Evolutionary conservation across 495 filamentous ascomycete genomes (phyloP).

Genomic region (Xylaria palmicola): DNA sequence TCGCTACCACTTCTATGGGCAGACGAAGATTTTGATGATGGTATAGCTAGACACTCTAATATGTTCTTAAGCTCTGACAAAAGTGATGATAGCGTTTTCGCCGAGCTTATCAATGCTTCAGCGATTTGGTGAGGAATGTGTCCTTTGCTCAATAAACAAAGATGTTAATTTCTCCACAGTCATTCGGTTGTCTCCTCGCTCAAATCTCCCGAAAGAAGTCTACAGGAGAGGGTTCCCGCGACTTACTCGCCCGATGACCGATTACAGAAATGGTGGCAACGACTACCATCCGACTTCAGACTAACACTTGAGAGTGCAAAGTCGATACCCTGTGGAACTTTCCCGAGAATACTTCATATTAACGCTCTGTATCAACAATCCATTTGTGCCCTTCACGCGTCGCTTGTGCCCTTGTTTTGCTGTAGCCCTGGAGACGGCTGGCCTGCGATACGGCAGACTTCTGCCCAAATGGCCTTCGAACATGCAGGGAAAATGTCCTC

Average conservation of each 20-base stretch:
- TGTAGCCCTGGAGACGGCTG: not conserved
- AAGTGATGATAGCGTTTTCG: not conserved
- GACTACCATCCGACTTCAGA: not conserved
- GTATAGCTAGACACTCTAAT: not conserved
- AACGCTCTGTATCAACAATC: not conserved
- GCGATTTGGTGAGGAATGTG: not conserved
- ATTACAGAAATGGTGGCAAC: slow-evolving; percentile 4
- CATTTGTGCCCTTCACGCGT: not conserved
- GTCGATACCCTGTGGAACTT: not conserved
- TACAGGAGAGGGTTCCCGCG: not conserved
- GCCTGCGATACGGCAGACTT: not conserved
- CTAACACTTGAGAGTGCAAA: not conserved
- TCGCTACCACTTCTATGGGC: not conserved
- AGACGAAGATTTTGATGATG: not conserved
- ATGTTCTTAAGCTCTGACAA: not conserved
- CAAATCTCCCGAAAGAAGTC: not conserved
- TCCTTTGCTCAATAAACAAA: not conserved
- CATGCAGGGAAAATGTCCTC: not conserved
- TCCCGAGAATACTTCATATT: not conserved
- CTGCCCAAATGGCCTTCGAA: not conserved
- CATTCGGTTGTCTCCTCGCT: not conserved
- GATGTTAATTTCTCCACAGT: not conserved
- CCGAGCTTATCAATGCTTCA: not conserved
- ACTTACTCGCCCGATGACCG: not conserved
- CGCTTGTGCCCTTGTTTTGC: not conserved